Percentiles rank a stretch among this genome's conserved stretches.
These are phyloP conservation scores for Sarcomyxa edulis DNA, from an alignment of 768 basidiomycete genomes.

Conservation along the genomic window DNA sequence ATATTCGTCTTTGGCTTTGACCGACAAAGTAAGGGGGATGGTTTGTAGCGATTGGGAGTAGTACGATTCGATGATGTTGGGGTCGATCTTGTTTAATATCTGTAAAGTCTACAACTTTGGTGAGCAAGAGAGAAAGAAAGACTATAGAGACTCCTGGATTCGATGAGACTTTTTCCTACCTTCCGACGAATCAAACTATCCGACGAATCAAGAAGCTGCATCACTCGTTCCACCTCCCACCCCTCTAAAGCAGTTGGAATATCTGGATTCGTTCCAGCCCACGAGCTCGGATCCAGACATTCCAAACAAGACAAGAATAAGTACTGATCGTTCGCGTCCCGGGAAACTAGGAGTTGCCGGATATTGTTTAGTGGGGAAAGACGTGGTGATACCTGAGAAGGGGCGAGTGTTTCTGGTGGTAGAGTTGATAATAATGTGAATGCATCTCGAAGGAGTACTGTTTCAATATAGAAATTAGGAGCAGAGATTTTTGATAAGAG, in stretches of 20 bases:
- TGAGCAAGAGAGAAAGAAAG: conserved; percentile 11
- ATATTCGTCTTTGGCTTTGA: conserved; percentile 35
- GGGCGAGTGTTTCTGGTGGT: conserved; percentile 20
- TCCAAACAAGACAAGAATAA: conserved; percentile 62
- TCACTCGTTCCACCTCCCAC: conserved; percentile 69
- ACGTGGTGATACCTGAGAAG: conserved; percentile 18
- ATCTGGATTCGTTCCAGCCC: conserved; percentile 60
- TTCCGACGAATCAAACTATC: conserved; percentile 55
- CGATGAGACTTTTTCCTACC: conserved; percentile 32
- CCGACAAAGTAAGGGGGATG: conserved; percentile 24
- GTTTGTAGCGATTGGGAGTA: conserved; percentile 38
- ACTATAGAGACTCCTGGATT: too few relatives aligned
- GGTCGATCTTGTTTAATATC: conserved; percentile 55
- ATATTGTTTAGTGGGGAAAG: conserved; percentile 40
- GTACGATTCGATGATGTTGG: conserved; percentile 50
- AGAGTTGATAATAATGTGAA: conserved; percentile 29
- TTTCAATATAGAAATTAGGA: too few relatives aligned
- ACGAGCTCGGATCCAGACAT: conserved; percentile 49
- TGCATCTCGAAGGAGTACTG: not conserved
- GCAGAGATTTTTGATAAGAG: conserved; percentile 2
- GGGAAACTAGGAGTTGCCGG: conserved; percentile 52
- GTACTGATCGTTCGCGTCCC: conserved; percentile 56
- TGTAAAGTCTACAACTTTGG: conserved; percentile 48
- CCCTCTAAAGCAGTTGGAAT: conserved; percentile 54
- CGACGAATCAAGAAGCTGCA: conserved; percentile 58